Percentiles rank a stretch among this genome's conserved stretches.
phyloP scores from a whole-genome alignment of 306 rosid species.

The Ammopiptanthus mongolicus region DNA sequence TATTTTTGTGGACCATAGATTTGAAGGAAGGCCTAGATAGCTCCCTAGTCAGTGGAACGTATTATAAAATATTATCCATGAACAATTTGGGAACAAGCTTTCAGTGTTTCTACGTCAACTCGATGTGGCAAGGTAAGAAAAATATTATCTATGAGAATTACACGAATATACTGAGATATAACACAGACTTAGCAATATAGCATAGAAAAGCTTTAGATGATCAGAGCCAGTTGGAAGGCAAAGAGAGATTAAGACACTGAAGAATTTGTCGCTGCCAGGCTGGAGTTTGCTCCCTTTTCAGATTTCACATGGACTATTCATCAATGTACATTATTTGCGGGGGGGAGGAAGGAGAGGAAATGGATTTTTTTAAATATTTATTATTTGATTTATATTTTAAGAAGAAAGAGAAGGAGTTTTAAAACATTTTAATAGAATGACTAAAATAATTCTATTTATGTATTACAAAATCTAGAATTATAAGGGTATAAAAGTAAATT shows the following conservation, averaged over 20 bases:
- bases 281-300: background rate
- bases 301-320: slow-evolving; percentile 1
- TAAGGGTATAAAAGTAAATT: no score
- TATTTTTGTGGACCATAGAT: background rate
- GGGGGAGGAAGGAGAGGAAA: no score
- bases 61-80: background rate
- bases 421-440: no score
- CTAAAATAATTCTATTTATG: no score
- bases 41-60: background rate
- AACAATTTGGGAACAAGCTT: background rate
- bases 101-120: background rate
- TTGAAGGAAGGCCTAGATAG: background rate
- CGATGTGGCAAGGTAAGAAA: background rate
- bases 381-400: no score
- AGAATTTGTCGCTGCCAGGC: background rate
- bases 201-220: background rate
- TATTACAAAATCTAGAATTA: no score
- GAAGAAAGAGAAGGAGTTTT: no score
- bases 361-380: no score
- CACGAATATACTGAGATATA: no score
- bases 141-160: background rate
- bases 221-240: slow-evolving; percentile 21
- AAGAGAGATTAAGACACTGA: background rate
- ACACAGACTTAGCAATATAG: no score
- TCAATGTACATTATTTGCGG: no score